Evolutionary conservation across 2,329 filamentous ascomycete genomes (phyloP).

Genomic region (Westerdykella aurantiaca): DNA sequence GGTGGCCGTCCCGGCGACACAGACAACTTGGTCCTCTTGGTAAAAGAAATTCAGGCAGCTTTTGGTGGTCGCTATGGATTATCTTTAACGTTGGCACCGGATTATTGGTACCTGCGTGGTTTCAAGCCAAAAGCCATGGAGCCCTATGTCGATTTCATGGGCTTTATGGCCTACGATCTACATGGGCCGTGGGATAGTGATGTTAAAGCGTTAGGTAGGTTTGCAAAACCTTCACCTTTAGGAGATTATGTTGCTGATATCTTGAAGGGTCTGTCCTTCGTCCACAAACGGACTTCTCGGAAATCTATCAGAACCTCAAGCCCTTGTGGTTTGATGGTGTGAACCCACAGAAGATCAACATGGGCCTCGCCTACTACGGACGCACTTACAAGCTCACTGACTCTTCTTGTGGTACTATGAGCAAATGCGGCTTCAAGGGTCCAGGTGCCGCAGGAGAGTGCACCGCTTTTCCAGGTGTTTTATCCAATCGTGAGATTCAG

Average conservation of each 20-base stretch:
- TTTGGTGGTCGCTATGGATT: constrained; percentile 22
- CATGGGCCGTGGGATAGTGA: constrained; percentile 38
- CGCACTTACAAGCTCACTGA: constrained; percentile 23
- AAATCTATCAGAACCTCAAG: constrained; percentile 38
- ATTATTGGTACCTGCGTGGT: constrained; percentile 22
- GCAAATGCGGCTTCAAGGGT: constrained; percentile 7
- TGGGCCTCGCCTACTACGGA: constrained; percentile 47
- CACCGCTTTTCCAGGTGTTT: constrained; percentile 23
- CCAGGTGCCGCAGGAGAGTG: constrained; percentile 14
- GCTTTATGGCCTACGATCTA: constrained; percentile 28
- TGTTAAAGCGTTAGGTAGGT: constrained; percentile 22
- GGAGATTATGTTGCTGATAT: background rate
- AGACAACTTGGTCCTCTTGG: constrained; percentile 16
- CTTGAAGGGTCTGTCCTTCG: constrained; percentile 8
- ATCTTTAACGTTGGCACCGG: constrained; percentile 12
- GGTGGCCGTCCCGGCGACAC: constrained; percentile 33
- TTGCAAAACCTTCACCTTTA: background rate
- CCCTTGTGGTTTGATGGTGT: constrained; percentile 45
- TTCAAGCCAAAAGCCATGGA: constrained; percentile 36
- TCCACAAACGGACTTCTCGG: constrained; percentile 43
- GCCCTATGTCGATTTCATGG: constrained; percentile 26
- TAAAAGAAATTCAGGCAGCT: constrained; percentile 13
- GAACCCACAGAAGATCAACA: constrained; percentile 35
- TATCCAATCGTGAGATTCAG: constrained; percentile 34
- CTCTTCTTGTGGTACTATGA: constrained; percentile 9